Conservation (phyloP, 164 flowering plant genomes). For the Echeveria elegans region DNA sequence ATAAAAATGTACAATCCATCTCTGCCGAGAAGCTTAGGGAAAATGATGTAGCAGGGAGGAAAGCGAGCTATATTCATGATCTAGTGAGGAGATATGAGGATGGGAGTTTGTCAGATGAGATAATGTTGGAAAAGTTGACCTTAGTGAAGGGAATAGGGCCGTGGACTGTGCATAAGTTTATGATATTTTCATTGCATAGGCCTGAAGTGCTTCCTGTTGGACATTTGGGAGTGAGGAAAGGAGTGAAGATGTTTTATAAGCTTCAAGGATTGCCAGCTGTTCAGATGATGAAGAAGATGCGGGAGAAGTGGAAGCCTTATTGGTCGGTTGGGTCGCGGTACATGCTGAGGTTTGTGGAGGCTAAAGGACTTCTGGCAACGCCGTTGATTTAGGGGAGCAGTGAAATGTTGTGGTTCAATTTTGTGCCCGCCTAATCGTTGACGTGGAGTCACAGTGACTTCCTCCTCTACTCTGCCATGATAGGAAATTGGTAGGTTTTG, state of each 20-base stretch:
- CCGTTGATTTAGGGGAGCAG: background rate
- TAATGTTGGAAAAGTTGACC: slow-evolving; percentile 21
- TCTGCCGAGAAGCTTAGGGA: slow-evolving; percentile 21
- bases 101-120: slow-evolving; percentile 29
- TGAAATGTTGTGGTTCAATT: too few relatives aligned
- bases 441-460: too few relatives aligned
- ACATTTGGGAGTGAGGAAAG: slow-evolving; percentile 35
- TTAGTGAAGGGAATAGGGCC: slow-evolving; percentile 36
- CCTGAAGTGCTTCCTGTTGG: slow-evolving; percentile 38
- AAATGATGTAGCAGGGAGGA: slow-evolving; percentile 25
- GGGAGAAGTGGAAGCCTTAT: slow-evolving; percentile 39
- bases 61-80: slow-evolving; percentile 35
- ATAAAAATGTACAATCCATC: slow-evolving; percentile 19
- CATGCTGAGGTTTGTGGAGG: slow-evolving; percentile 33
- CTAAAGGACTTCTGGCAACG: slow-evolving; percentile 10
- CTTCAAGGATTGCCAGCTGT: slow-evolving; percentile 27
- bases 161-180: slow-evolving; percentile 46
- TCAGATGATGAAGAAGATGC: slow-evolving; percentile 24
- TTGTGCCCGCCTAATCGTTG: too few relatives aligned
- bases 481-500: too few relatives aligned
- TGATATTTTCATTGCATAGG: slow-evolving; percentile 33
- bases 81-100: slow-evolving; percentile 20
- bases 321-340: slow-evolving; percentile 43
- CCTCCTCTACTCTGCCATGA: too few relatives aligned
- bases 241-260: slow-evolving; percentile 25